Percentiles rank a stretch among this genome's conserved stretches.
phyloP scores from a whole-genome alignment of 805 yeast species.

The Kluyveromyces wickerhamii region DNA sequence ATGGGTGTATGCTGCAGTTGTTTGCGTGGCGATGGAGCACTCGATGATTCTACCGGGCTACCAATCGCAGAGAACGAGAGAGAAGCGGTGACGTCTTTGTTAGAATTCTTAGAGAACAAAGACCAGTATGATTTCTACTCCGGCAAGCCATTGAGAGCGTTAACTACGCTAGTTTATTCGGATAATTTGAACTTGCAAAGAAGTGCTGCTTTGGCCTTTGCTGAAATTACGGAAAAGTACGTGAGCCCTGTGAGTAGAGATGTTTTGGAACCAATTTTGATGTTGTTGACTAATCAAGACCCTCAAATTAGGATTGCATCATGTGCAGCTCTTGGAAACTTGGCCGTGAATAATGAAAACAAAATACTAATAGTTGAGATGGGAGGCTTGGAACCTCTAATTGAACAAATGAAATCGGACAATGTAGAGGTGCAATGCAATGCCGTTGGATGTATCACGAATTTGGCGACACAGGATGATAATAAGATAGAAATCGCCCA shows the following conservation, averaged over 20 bases:
- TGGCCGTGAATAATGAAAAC: conserved; percentile 94
- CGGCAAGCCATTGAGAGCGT: conserved; percentile 70
- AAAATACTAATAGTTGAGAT: conserved; percentile 89
- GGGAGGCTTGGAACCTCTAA: conserved; percentile 96
- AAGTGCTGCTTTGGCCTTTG: conserved; percentile 96
- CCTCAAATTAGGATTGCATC: conserved; percentile 97
- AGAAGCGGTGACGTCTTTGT: conserved; percentile 85
- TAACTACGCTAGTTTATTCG: conserved; percentile 87
- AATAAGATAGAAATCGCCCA: conserved; percentile 94
- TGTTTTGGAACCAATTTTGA: conserved; percentile 87
- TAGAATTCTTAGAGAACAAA: conserved; percentile 80
- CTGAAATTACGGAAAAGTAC: conserved; percentile 95
- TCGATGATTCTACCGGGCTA: conserved; percentile 47
- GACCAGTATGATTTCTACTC: conserved; percentile 80
- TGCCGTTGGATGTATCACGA: conserved; percentile 98
- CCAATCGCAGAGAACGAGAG: conserved; percentile 93
- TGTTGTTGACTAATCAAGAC: conserved; percentile 77
- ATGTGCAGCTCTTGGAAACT: conserved; percentile 96
- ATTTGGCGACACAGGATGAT: conserved; percentile 95
- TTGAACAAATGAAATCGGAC: conserved; percentile 94
- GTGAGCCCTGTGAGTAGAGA: conserved; percentile 85
- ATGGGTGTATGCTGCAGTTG: conserved; percentile 54
- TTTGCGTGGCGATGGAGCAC: conserved; percentile 20
- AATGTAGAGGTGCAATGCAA: conserved; percentile 98
- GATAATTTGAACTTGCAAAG: conserved; percentile 93